Conservation (phyloP, 176 grass and related monocot species). For the Otatea glauca region DNA sequence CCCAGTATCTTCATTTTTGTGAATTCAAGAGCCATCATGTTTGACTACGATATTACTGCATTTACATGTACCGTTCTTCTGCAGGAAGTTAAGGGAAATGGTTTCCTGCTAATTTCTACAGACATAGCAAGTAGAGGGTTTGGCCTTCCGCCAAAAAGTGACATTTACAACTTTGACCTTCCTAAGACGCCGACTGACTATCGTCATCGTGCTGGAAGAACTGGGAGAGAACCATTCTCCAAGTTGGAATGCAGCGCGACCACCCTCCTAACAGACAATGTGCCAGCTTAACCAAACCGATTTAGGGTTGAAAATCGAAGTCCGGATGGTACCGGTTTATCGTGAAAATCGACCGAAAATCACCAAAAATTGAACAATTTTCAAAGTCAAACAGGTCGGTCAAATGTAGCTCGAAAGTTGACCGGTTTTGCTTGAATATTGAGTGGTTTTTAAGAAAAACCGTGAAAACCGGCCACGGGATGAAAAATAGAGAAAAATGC, state of each 20-base stretch:
- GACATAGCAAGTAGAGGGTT: slow-evolving; percentile 88
- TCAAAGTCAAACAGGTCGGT: too few relatives aligned
- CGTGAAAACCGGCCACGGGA: too few relatives aligned
- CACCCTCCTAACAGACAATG: slow-evolving; percentile 66
- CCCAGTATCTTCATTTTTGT: neutral
- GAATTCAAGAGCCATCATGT: slow-evolving; percentile 13
- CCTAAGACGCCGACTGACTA: slow-evolving; percentile 72
- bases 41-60: neutral
- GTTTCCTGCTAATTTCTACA: slow-evolving; percentile 80
- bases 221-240: slow-evolving; percentile 71
- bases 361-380: too few relatives aligned
- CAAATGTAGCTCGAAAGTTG: too few relatives aligned
- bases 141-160: slow-evolving; percentile 83
- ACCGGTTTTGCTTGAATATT: too few relatives aligned
- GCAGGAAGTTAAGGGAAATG: slow-evolving; percentile 72
- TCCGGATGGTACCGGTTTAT: too few relatives aligned
- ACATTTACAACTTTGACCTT: slow-evolving; percentile 96
- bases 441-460: too few relatives aligned
- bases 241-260: slow-evolving; percentile 69
- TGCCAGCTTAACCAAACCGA: too few relatives aligned
- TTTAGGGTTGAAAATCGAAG: too few relatives aligned
- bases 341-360: too few relatives aligned
- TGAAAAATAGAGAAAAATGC: too few relatives aligned
- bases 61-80: neutral
- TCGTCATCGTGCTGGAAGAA: slow-evolving; percentile 86